Conservation (phyloP, 306 rosid genomes). For the Acacia confusa region DNA sequence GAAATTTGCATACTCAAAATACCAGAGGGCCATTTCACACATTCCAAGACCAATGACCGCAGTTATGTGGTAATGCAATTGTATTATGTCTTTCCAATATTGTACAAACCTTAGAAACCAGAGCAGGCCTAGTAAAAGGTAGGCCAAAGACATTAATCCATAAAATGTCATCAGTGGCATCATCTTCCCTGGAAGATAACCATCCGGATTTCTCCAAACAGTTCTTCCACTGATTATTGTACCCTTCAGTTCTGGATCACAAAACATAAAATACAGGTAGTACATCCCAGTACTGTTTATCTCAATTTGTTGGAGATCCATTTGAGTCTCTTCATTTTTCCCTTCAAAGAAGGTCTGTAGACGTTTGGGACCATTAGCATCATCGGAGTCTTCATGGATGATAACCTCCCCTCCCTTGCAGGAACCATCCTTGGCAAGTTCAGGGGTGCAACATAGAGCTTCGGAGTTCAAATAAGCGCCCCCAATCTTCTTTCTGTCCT, state of each 20-base stretch:
- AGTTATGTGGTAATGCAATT: constrained; percentile 72
- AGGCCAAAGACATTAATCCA: constrained; percentile 70
- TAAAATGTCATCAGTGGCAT: constrained; percentile 66
- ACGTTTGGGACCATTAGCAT: constrained; percentile 58
- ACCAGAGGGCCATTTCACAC: constrained; percentile 88
- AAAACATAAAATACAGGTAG: constrained; percentile 72
- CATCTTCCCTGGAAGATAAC: constrained; percentile 80
- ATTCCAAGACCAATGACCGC: constrained; percentile 75
- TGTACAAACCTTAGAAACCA: constrained; percentile 71
- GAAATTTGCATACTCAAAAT: constrained; percentile 71
- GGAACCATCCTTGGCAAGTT: constrained; percentile 62
- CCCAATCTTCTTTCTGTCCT: constrained; percentile 63
- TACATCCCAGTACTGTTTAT: constrained; percentile 74
- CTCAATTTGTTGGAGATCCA: constrained; percentile 55
- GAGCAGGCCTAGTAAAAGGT: constrained; percentile 61
- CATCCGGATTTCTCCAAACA: constrained; percentile 80
- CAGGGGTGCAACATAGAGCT: constrained; percentile 69
- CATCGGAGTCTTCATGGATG: constrained; percentile 51
- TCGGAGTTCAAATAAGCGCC: constrained; percentile 65
- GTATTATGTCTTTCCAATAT: constrained; percentile 69
- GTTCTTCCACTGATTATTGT: constrained; percentile 62
- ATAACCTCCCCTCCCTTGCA: constrained; percentile 80
- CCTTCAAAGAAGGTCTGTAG: constrained; percentile 67
- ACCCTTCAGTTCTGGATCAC: constrained; percentile 72
- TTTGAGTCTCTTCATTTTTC: constrained; percentile 52